phyloP scores from a whole-genome alignment of 2,329 filamentous ascomycete genomes.

The Aspergillus ochraceus region DNA sequence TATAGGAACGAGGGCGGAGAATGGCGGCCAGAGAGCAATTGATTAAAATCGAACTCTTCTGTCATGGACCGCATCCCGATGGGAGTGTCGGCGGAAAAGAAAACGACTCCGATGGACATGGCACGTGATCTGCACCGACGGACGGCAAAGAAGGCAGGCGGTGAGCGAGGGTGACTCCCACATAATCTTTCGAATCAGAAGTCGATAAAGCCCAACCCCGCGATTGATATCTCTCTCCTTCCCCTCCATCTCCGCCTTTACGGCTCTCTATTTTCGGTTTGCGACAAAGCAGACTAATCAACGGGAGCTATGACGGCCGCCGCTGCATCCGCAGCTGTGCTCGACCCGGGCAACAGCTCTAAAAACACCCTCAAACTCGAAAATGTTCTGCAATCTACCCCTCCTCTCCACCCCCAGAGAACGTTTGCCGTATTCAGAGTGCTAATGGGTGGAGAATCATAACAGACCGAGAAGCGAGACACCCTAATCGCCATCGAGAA shows the following conservation, averaged over 20 bases:
- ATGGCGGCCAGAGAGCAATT: neutral
- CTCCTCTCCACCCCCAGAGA: conserved; percentile 26
- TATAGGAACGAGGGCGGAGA: neutral
- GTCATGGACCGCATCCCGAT: conserved; percentile 16
- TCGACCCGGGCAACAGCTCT: conserved; percentile 55
- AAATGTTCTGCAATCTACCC: conserved; percentile 41
- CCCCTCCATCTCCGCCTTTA: conserved; percentile 7
- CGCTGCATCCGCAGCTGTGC: conserved; percentile 54
- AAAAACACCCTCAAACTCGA: conserved; percentile 67
- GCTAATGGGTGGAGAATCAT: conserved; percentile 15
- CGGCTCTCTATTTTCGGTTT: conserved; percentile 23
- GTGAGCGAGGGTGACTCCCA: conserved; percentile 18
- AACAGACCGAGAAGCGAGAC: conserved; percentile 33
- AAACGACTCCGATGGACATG: conserved; percentile 15
- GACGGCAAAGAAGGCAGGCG: conserved; percentile 13
- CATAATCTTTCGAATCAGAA: conserved; percentile 15
- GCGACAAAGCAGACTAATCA: conserved; percentile 24
- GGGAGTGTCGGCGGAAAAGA: conserved; percentile 21
- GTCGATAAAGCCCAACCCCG: conserved; percentile 19
- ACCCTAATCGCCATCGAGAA: conserved; percentile 61
- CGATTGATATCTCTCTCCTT: conserved; percentile 10
- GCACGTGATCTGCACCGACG: conserved; percentile 17
- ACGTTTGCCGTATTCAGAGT: conserved; percentile 15
- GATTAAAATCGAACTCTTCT: conserved; percentile 4
- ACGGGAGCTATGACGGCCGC: conserved; percentile 41